phyloP scores from a whole-genome alignment of 179 eudicot species.

The Beta corolliflora region DNA sequence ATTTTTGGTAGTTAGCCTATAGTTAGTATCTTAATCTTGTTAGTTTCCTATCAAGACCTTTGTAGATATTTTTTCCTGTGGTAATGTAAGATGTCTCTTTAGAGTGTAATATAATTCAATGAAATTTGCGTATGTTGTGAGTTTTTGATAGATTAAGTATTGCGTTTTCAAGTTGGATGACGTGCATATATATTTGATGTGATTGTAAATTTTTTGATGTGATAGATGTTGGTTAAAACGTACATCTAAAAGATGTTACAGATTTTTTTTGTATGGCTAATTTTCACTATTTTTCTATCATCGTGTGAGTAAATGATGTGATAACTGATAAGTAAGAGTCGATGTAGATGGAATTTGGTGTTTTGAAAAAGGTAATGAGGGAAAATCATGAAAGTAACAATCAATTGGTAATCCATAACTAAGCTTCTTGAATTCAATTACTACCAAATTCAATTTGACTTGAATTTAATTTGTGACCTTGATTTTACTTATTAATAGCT shows the following conservation, averaged over 20 bases:
- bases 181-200: background rate
- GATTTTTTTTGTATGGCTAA: background rate
- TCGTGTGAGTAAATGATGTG: background rate
- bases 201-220: background rate
- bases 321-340: too few species aligned
- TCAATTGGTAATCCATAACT: too few species aligned
- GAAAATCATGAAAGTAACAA: too few species aligned
- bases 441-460: background rate
- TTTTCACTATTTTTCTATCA: background rate
- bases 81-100: background rate
- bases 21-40: background rate
- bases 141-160: background rate
- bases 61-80: background rate
- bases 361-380: too few species aligned
- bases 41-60: background rate
- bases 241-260: background rate
- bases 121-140: background rate
- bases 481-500: too few species aligned
- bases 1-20: conserved; percentile 12
- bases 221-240: background rate
- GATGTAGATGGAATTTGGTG: too few species aligned
- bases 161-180: background rate
- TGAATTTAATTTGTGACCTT: background rate
- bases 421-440: background rate
- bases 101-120: background rate